Percentiles rank a stretch among this genome's conserved stretches.
These are phyloP conservation scores for Saururus chinensis DNA, from an alignment of 164 flowering plant genomes.

Conservation along the genomic window DNA sequence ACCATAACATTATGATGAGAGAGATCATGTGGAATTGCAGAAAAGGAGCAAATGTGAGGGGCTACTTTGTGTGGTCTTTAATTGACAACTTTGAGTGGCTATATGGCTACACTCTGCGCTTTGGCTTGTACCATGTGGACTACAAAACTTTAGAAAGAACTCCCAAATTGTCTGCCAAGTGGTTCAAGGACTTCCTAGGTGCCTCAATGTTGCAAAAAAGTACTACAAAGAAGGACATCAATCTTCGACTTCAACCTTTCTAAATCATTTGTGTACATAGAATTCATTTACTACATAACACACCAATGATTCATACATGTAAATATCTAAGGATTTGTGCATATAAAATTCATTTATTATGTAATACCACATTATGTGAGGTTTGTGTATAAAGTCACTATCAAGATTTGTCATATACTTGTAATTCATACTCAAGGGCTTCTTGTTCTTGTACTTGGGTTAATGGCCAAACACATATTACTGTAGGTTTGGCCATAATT, in stretches of 20 bases:
- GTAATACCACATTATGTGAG: no score
- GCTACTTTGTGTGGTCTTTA: slow-evolving; percentile 28
- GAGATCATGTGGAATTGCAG: background rate
- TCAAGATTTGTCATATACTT: no score
- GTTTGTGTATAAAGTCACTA: no score
- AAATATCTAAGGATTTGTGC: no score
- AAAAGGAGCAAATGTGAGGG: slow-evolving; percentile 8
- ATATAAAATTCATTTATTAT: no score
- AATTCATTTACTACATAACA: no score
- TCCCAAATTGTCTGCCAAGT: slow-evolving; percentile 33
- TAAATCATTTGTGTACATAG: background rate
- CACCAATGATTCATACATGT: background rate
- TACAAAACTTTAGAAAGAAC: slow-evolving; percentile 17
- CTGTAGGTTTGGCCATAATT: no score
- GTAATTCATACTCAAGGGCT: no score
- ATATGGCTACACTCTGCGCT: slow-evolving; percentile 14
- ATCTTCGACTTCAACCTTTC: background rate
- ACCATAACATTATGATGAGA: background rate
- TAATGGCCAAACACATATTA: no score
- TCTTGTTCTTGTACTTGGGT: no score
- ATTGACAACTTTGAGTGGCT: slow-evolving; percentile 37
- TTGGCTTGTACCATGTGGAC: slow-evolving; percentile 31
- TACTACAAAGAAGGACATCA: background rate
- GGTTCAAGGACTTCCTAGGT: slow-evolving; percentile 22
- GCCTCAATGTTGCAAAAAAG: background rate